A percentile compares a stretch with the other conserved stretches of the same genome.
Conservation (phyloP, 768 basidiomycete genomes). For the Mycena polygramma region DNA sequence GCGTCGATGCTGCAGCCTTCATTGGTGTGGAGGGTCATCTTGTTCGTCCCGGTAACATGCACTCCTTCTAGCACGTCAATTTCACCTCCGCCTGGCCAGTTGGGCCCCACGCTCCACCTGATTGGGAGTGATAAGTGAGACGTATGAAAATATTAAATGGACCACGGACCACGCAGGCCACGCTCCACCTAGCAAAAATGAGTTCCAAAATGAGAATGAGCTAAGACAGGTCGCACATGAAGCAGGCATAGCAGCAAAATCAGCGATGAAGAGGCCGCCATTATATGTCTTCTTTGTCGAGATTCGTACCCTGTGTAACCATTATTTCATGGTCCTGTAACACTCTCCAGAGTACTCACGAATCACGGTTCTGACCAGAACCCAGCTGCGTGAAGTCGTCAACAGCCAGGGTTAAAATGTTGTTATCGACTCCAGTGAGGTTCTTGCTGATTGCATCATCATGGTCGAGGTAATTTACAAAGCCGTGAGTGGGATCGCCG, state of each 20-base stretch:
- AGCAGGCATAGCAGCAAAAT: constrained; percentile 62
- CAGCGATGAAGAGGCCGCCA: constrained; percentile 65
- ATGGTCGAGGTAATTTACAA: constrained; percentile 56
- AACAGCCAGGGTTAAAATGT: constrained; percentile 58
- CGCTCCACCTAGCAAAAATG: neutral
- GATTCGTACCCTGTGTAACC: constrained; percentile 64
- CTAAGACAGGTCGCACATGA: constrained; percentile 59
- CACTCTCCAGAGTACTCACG: constrained; percentile 60
- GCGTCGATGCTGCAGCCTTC: constrained; percentile 49
- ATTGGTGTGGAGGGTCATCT: constrained; percentile 61
- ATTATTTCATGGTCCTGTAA: no score
- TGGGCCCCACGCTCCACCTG: constrained; percentile 38
- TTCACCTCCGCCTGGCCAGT: constrained; percentile 57
- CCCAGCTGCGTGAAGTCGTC: constrained; percentile 55
- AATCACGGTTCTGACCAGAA: constrained; percentile 58
- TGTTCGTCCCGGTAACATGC: constrained; percentile 58
- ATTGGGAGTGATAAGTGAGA: neutral
- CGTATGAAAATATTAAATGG: no score
- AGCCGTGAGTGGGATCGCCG: constrained; percentile 62
- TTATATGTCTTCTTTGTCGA: constrained; percentile 58
- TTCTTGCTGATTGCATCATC: constrained; percentile 49
- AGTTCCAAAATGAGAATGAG: neutral
- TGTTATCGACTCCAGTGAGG: constrained; percentile 60
- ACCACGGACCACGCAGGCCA: constrained; percentile 59
- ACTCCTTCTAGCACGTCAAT: constrained; percentile 71